Evolutionary conservation across 805 yeast genomes (phyloP).

Genomic region (Monosporozyma aquatica): DNA sequence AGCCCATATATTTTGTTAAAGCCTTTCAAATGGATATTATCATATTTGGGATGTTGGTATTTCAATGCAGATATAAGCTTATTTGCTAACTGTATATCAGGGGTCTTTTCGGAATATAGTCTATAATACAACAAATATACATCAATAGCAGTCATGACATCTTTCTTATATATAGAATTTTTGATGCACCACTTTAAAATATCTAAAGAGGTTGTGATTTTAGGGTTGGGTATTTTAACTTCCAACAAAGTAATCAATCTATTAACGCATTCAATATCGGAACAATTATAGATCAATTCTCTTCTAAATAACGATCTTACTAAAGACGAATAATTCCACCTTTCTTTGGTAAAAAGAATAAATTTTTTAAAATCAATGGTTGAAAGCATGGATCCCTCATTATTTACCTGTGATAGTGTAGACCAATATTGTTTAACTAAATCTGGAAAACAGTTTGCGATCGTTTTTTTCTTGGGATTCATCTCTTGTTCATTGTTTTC

Average conservation of each 20-base stretch:
- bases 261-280: not conserved
- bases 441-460: too few species aligned
- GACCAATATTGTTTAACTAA: too few species aligned
- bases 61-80: conserved; percentile 15
- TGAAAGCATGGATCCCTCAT: not conserved
- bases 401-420: too few species aligned
- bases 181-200: conserved; percentile 14
- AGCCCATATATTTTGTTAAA: conserved; percentile 10
- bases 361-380: not conserved
- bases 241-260: not conserved
- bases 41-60: conserved; percentile 17
- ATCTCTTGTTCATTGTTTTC: too few species aligned
- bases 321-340: not conserved
- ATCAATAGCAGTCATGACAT: conserved; percentile 17
- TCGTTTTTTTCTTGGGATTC: too few species aligned
- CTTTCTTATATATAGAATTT: conserved; percentile 12
- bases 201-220: not conserved
- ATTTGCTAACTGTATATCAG: conserved; percentile 6
- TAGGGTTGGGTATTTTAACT: not conserved
- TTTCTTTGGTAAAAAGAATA: not conserved
- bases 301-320: not conserved
- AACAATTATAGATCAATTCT: not conserved
- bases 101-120: conserved; percentile 6
- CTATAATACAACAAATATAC: conserved; percentile 15
- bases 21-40: conserved; percentile 13